Base-by-base conservation (phyloP, 2,329 filamentous ascomycete genomes). In the Fusarium lateritium region DNA sequence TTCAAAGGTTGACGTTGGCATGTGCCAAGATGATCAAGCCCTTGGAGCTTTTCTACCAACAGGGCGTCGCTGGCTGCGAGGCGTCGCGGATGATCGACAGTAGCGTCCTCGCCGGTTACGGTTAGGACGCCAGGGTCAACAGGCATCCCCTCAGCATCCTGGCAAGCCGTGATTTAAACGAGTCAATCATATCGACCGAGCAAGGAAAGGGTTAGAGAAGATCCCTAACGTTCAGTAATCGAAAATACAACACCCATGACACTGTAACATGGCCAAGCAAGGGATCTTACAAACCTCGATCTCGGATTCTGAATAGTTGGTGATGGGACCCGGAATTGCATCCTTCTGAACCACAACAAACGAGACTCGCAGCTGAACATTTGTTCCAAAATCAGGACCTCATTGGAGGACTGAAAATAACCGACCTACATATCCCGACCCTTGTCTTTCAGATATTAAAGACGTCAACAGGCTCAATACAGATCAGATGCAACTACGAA, bases 71-170 rank as follows among this genome's bases (percentile, higher is more conserved):
- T 44, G 54, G 46, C 53, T 62, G 62, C 46, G 49, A 72, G 58
- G 69, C 71, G 69, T 67, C 52, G 60, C 72, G 71, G 73, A 72
- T 71, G 73, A 75, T 75, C 72, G 73, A 75, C 72, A 64, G 67
- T 73, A 75, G 72, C 67, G 71, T 70, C 44, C 36, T 63, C 50
- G 54, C 56, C 67, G 62, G 50, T 70, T 67, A 24, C 28, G 54
- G 67, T 70, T 67, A 70, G 67, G 24, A 42, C 39, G 9, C 14
- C 19, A 19, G 19, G 19, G 19, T 22, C 52, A 57, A 28, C 14
- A 39, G n/a, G n/a, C n/a, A 21, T 22, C 39, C n/a, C 38, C n/a
- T 39, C 11, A 46, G 42, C 19, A 62, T 40, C 42, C 45, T 21
- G 50, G 49, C 36, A 62, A 61, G 40, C 39, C 49, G 39, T 34